Conservation (phyloP, 2,329 filamentous ascomycete genomes). For the Botrytis cinerea region DNA sequence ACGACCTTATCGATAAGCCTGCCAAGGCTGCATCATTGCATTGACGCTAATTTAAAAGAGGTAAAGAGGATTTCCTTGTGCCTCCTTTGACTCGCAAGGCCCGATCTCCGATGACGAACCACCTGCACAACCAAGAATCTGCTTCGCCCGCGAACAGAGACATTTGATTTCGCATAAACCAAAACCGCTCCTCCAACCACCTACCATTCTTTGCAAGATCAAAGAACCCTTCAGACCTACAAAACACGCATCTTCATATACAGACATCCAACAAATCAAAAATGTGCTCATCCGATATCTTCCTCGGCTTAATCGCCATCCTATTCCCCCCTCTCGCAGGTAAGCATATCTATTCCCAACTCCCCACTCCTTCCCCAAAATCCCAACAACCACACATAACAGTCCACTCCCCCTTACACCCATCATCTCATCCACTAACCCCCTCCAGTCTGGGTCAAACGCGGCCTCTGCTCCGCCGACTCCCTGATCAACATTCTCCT, state of each 20-base stretch:
- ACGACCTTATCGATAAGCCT: constrained; percentile 9
- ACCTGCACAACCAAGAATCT: constrained; percentile 12
- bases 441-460: constrained; percentile 85
- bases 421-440: not conserved
- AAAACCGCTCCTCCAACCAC: not conserved
- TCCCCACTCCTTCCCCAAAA: not conserved
- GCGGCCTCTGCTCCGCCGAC: constrained; percentile 88
- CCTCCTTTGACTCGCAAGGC: constrained; percentile 20
- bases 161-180: constrained; percentile 7
- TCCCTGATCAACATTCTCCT: constrained; percentile 94
- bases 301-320: constrained; percentile 65
- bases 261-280: constrained; percentile 19
- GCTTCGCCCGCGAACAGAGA: constrained; percentile 18
- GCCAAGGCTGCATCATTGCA: not conserved
- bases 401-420: not conserved
- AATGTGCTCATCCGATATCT: constrained; percentile 64
- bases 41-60: not conserved
- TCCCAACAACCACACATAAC: not conserved
- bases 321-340: constrained; percentile 66
- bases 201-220: not conserved
- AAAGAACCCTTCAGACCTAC: not conserved
- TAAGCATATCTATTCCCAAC: constrained; percentile 45
- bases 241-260: not conserved
- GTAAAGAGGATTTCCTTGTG: not conserved
- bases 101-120: constrained; percentile 17